Percentiles rank a stretch among this genome's conserved stretches.
Conservation (phyloP, 2,329 filamentous ascomycete genomes). For the Fusarium pseudonygamai region DNA sequence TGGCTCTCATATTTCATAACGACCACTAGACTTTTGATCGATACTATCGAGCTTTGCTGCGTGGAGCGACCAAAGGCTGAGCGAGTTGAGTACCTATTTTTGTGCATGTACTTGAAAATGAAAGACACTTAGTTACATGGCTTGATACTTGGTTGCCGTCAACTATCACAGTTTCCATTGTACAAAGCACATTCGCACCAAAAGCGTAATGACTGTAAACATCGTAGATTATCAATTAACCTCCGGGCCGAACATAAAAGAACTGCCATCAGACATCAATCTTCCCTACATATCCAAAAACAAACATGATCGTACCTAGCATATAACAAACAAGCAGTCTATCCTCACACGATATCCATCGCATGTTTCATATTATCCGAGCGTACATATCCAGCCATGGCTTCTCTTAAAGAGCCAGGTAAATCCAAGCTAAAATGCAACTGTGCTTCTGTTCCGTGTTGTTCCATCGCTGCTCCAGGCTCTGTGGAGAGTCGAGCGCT, state of each 20-base stretch:
- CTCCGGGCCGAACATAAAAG: constrained; percentile 8
- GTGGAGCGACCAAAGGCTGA: neutral
- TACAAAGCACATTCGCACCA: neutral
- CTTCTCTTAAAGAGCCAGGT: constrained; percentile 3
- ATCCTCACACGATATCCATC: constrained; percentile 25
- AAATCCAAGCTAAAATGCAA: constrained; percentile 12
- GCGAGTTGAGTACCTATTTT: neutral
- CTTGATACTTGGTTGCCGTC: neutral
- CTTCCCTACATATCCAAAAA: neutral
- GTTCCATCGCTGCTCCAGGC: constrained; percentile 28
- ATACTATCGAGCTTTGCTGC: neutral
- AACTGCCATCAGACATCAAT: constrained; percentile 24
- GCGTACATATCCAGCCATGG: constrained; percentile 19
- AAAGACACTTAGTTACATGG: neutral
- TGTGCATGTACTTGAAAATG: neutral
- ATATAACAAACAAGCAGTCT: constrained; percentile 26
- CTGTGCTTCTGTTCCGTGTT: constrained; percentile 34
- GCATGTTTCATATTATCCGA: constrained; percentile 9
- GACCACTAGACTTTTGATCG: neutral
- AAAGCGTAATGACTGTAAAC: neutral
- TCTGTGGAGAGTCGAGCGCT: constrained; percentile 28
- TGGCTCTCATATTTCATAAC: neutral
- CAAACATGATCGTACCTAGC: neutral
- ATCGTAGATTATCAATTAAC: constrained; percentile 31
- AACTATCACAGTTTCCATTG: neutral